These are phyloP conservation scores for Coemansia sp. DNA, from an alignment of 192 early-diverging fungal genomes.

Conservation along the genomic window DNA sequence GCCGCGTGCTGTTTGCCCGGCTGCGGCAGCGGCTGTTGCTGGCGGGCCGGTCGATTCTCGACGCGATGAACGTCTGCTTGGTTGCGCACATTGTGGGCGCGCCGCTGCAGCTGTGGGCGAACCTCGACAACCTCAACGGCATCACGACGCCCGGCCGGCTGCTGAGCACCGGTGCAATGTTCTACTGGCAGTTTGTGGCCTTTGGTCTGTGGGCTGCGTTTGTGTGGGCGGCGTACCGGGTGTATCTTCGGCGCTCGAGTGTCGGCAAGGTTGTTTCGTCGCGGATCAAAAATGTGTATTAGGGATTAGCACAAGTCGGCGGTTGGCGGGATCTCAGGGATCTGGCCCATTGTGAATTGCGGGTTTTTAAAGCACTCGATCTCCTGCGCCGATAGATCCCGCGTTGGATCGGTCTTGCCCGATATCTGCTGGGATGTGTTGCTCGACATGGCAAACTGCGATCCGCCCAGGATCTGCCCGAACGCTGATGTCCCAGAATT, in stretches of 20 bases:
- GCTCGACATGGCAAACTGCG: not conserved
- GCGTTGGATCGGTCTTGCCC: conserved; percentile 10
- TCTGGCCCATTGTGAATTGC: conserved; percentile 18
- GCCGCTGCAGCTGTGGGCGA: conserved; percentile 16
- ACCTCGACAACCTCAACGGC: conserved; percentile 32
- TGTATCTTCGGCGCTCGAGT: not conserved
- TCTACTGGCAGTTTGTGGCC: conserved; percentile 10
- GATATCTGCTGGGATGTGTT: not conserved
- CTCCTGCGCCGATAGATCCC: conserved; percentile 20
- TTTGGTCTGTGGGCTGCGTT: not conserved
- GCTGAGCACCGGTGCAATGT: not conserved
- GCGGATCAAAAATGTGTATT: too few relatives aligned
- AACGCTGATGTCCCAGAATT: conserved; percentile 9
- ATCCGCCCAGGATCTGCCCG: not conserved
- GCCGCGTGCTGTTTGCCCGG: conserved; percentile 1
- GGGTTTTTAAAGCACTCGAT: conserved; percentile 19
- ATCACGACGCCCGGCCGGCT: conserved; percentile 12
- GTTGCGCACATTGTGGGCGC: conserved; percentile 2
- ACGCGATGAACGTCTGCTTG: not conserved
- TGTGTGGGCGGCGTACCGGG: not conserved
- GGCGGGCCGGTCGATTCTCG: not conserved
- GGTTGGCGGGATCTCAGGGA: conserved; percentile 36
- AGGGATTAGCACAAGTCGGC: conserved; percentile 8
- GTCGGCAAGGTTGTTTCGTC: too few relatives aligned
- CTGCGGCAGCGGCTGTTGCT: not conserved